These are phyloP conservation scores for Acanthamoeba triangularis DNA, from an alignment of 208 protist species.

Conservation along the genomic window DNA sequence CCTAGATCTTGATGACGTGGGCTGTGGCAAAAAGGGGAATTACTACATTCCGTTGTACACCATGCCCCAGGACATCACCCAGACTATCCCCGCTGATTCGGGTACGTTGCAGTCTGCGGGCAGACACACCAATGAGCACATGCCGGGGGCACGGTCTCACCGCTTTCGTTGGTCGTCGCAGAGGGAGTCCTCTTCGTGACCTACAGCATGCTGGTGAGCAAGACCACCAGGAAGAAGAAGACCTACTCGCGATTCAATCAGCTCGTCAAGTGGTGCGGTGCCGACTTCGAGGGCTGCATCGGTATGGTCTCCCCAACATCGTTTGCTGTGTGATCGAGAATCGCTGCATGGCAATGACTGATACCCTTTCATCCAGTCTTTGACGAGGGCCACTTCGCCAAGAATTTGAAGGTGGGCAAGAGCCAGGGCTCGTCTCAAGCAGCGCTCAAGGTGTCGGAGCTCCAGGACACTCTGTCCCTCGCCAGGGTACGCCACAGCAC, in stretches of 20 bases:
- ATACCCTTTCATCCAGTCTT: slow-evolving; percentile 11
- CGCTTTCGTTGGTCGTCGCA: background rate
- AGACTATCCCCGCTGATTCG: background rate
- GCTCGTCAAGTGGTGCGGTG: slow-evolving; percentile 35
- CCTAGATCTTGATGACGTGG: slow-evolving; percentile 30
- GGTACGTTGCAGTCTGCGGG: slow-evolving; percentile 12
- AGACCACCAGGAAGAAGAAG: background rate
- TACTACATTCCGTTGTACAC: slow-evolving; percentile 40
- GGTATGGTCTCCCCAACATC: background rate
- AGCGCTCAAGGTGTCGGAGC: background rate
- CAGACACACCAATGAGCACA: background rate
- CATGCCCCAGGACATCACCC: slow-evolving; percentile 4
- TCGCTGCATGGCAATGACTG: no score
- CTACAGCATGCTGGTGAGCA: slow-evolving; percentile 70
- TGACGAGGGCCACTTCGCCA: slow-evolving; percentile 78
- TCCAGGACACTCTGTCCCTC: background rate
- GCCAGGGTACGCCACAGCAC: background rate
- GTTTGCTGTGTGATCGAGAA: background rate
- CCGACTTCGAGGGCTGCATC: slow-evolving; percentile 24
- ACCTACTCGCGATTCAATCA: slow-evolving; percentile 28
- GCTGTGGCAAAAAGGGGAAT: slow-evolving; percentile 3
- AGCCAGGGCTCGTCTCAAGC: background rate
- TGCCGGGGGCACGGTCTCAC: no score
- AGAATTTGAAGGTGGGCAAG: slow-evolving; percentile 46
- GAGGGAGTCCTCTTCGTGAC: slow-evolving; percentile 69